Evolutionary conservation across 257 asterid species (phyloP), one percentile per base, ranked within the genome.

Genomic region (Nyctanthes arbortristis): DNA sequence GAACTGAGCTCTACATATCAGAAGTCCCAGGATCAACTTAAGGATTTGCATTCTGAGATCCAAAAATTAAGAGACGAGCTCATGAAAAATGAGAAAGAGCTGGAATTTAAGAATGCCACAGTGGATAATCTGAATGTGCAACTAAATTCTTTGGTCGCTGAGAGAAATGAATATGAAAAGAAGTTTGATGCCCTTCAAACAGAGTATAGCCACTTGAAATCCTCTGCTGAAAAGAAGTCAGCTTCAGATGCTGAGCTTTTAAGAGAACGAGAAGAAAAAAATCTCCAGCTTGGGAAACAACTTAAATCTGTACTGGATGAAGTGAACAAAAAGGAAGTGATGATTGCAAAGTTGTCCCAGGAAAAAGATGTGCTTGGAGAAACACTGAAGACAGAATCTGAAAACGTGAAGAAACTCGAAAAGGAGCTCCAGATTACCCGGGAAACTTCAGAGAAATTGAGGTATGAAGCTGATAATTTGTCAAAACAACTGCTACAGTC

Each of bases 201-300:
- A 66, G 93, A 89, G 57, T 92, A 84, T 69, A 61, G 63, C 31
- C 66, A 80, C 10, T 82, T 83, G 67, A 87, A 81, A 71, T 75
- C 78, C 61, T 59, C 68, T 20, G 69, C 80, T 11, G 86, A 84
- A 52, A 70, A 75, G 77, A 84, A 88, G 77, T 76, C 55, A 40
- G 87, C 90, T 76, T 87, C 81, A 56, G 85, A 84, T 76, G 85
- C 81, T 1, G 70, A 76, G 79, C 69, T 78, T 68, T 75, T 92
- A 85, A 74, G 60, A 64, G 87, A 85, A 74, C 75, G 66, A 63
- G 86, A 84, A 63, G 78, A 66, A 49, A 75, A 78, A 62, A 73
- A 82, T 67, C 70, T 66, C 69, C 77, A 62, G 70, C 83, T 90
- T 27, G 85, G 82, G 77, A 85, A 85, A 74, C 84, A 84, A 76